These are phyloP conservation scores for Barnettozyma sucrosica DNA, from an alignment of 805 yeast species.

Conservation along the genomic window DNA sequence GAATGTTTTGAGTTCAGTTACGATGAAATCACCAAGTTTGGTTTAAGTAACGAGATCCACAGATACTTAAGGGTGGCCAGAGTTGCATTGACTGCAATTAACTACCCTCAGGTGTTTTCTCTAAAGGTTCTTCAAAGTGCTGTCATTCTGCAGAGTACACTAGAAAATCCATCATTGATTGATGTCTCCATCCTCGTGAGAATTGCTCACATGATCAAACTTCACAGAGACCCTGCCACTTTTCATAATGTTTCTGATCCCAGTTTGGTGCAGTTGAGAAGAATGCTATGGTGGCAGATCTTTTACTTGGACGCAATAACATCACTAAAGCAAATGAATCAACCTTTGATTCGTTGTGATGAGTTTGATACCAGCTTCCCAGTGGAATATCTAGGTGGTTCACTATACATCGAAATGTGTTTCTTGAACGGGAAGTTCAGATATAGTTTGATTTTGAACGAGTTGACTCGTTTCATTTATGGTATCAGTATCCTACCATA, in stretches of 20 bases:
- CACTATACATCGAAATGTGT: constrained; percentile 39
- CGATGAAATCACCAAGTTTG: constrained; percentile 26
- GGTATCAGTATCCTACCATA: constrained; percentile 40
- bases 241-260: constrained; percentile 44
- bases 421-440: constrained; percentile 49
- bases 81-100: constrained; percentile 43
- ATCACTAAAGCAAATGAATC: constrained; percentile 47
- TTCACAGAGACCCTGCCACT: constrained; percentile 56
- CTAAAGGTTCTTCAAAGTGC: constrained; percentile 40
- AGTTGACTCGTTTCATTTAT: constrained; percentile 44
- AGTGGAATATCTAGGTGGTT: constrained; percentile 35
- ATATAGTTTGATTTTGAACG: constrained; percentile 47
- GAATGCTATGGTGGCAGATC: constrained; percentile 65
- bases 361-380: constrained; percentile 57
- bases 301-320: constrained; percentile 53
- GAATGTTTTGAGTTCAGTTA: constrained; percentile 54
- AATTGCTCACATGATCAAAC: constrained; percentile 48
- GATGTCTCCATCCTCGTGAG: constrained; percentile 51
- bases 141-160: constrained; percentile 45
- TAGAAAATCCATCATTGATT: constrained; percentile 51
- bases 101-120: constrained; percentile 41
- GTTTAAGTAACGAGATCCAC: constrained; percentile 39
- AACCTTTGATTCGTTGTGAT: constrained; percentile 46
- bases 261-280: constrained; percentile 44
- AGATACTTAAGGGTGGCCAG: constrained; percentile 44